Evolutionary conservation across 345 rosid genomes (phyloP).

Genomic region (Rhizophora apiculata): DNA sequence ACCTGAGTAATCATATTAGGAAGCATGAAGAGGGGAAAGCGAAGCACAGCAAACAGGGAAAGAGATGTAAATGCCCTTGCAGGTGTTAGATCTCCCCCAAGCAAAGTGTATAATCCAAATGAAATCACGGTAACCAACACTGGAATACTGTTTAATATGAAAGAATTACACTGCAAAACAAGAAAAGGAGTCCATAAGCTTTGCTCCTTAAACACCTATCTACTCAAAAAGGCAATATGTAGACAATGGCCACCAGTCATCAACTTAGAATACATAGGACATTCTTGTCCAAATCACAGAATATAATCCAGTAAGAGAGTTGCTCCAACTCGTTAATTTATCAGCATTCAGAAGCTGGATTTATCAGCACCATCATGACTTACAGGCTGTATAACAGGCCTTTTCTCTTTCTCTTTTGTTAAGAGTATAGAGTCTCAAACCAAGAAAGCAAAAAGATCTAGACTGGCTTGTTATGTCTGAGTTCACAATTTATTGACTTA

Average conservation of each 20-base stretch:
- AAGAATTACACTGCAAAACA: slow-evolving; percentile 68
- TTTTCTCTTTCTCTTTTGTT: too few relatives aligned
- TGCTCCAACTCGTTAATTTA: too few relatives aligned
- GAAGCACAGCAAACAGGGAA: slow-evolving; percentile 92
- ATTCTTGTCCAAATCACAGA: too few relatives aligned
- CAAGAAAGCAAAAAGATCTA: too few relatives aligned
- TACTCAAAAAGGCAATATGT: neutral
- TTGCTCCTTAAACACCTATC: slow-evolving; percentile 12
- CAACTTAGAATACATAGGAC: neutral
- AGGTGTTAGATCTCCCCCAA: slow-evolving; percentile 98
- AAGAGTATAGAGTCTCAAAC: too few relatives aligned
- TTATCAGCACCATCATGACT: too few relatives aligned
- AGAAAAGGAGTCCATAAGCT: slow-evolving; percentile 26
- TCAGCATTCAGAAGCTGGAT: too few relatives aligned
- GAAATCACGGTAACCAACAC: slow-evolving; percentile 89
- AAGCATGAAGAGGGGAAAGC: slow-evolving; percentile 93
- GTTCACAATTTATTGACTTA: too few relatives aligned
- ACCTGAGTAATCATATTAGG: slow-evolving; percentile 97
- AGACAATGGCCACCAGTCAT: neutral
- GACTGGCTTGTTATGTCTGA: too few relatives aligned
- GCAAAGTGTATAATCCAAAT: slow-evolving; percentile 90
- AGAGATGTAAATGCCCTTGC: slow-evolving; percentile 95
- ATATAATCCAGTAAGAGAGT: too few relatives aligned
- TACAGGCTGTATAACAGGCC: too few relatives aligned
- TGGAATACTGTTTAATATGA: slow-evolving; percentile 84